Evolutionary conservation across 2,329 filamentous ascomycete genomes (phyloP), one percentile per base, ranked within the genome.

Genomic region (Lasiodiplodia hormozganensis): DNA sequence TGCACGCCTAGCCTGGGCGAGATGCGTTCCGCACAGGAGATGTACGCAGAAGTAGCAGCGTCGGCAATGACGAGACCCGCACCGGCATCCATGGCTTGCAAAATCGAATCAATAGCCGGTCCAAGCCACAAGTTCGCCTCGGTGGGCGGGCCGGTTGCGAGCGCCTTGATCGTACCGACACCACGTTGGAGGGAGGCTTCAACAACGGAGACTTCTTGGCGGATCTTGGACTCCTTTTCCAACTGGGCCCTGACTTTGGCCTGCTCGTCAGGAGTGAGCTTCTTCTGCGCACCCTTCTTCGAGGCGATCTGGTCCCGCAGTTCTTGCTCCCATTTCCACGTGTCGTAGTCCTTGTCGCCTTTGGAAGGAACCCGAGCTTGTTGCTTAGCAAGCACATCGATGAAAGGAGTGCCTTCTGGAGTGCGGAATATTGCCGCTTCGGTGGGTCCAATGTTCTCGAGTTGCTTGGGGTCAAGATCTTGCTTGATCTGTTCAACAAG

Each of bases 321-420:
- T 71, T 99, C 96, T 77, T 95, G 92, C 80, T 99, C 96, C 96
- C 96, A 99, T 80, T 97, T 97, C 51, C 97, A 81, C 1, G 93
- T 96, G 74, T 99, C 93, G 74, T 97, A 97, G 77, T 98, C 96
- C 78, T 97, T 97, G 60, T 89, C 90, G 74, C 93, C 97, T 82
- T 97, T 98, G 80, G 94, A 91, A 3, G 93, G 89, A 2, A 91
- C 82, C 47, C 85, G 83, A 70, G 88, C 88, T 69, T 89, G 88
- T 77, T 97, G 97, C 76, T 93, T 94, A 40, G 91, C 92, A 6
- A 99, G 85, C 0, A 98, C 92, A 79, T 99, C 96, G 23, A 99
- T 86, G 74, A 97, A 98, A 16, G 90, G 87, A 1, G 91, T 94
- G 1, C 94, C 95, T 77, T 96, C 93, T 0, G 94, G 91, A 0